These are phyloP conservation scores for Trichoderma endophyticum DNA, from an alignment of 2,329 filamentous ascomycete species.

Conservation along the genomic window DNA sequence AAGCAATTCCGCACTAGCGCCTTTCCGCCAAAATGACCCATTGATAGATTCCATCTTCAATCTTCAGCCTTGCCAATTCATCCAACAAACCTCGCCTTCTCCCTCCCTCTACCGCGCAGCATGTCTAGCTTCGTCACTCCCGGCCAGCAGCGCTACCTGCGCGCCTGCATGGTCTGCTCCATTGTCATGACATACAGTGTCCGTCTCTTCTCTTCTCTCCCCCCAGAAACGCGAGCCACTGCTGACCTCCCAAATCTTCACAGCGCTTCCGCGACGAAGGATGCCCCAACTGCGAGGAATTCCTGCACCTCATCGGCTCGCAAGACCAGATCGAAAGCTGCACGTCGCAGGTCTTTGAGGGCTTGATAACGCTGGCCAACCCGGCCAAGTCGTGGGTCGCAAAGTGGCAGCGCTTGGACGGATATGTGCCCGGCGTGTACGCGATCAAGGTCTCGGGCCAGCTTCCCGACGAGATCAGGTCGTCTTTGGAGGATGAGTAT, in stretches of 20 bases:
- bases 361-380: conserved; percentile 79
- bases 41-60: background rate
- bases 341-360: conserved; percentile 95
- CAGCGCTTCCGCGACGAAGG: conserved; percentile 83
- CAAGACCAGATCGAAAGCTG: conserved; percentile 83
- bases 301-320: conserved; percentile 77
- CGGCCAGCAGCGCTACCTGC: conserved; percentile 77
- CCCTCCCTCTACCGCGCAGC: background rate
- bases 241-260: background rate
- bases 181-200: conserved; percentile 82
- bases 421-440: conserved; percentile 85
- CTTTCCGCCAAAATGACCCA: conserved; percentile 1
- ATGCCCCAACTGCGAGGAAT: conserved; percentile 94
- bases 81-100: background rate
- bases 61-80: conserved; percentile 4
- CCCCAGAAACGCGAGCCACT: background rate
- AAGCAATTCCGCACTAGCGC: conserved; percentile 16
- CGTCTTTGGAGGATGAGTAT: conserved; percentile 60
- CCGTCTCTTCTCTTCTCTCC: conserved; percentile 31
- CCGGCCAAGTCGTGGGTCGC: conserved; percentile 89
- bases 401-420: conserved; percentile 90
- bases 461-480: conserved; percentile 62
- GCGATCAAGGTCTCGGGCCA: conserved; percentile 91
- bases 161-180: conserved; percentile 98
- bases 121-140: conserved; percentile 40